phyloP scores from a whole-genome alignment of 257 asterid genomes.

The Rubia yunnanensis region DNA sequence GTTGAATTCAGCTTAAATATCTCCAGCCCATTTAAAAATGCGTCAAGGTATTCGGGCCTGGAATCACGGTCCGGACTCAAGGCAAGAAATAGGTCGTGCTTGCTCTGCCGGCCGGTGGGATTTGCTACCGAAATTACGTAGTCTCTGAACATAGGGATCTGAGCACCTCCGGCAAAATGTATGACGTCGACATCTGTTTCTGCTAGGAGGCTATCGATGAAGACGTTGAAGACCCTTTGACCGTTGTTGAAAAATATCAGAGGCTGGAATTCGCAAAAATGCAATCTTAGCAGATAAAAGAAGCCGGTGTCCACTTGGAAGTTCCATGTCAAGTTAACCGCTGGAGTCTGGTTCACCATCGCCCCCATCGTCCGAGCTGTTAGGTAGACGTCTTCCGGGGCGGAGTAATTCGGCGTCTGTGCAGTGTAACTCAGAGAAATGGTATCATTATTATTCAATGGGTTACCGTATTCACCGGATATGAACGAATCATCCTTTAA shows the following conservation, averaged over 20 bases:
- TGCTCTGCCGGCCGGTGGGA: constrained; percentile 11
- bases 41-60: neutral
- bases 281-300: constrained; percentile 36
- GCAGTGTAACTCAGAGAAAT: constrained; percentile 14
- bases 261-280: constrained; percentile 36
- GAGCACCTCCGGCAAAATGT: constrained; percentile 6
- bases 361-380: constrained; percentile 20
- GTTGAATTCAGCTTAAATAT: constrained; percentile 42
- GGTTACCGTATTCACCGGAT: neutral
- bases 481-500: constrained; percentile 6
- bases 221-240: constrained; percentile 21
- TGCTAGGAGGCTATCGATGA: constrained; percentile 19
- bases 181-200: constrained; percentile 20
- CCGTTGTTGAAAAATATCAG: neutral
- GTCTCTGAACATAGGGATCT: constrained; percentile 34
- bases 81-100: constrained; percentile 20
- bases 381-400: constrained; percentile 36
- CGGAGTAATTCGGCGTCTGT: constrained; percentile 28
- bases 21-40: constrained; percentile 52
- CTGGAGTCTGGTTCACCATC: neutral
- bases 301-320: constrained; percentile 49
- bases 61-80: constrained; percentile 16
- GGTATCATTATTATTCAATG: neutral
- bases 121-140: constrained; percentile 18
- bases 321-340: constrained; percentile 26